Conservation (phyloP, 2,329 filamentous ascomycete species). For the Penicillium paneum region DNA sequence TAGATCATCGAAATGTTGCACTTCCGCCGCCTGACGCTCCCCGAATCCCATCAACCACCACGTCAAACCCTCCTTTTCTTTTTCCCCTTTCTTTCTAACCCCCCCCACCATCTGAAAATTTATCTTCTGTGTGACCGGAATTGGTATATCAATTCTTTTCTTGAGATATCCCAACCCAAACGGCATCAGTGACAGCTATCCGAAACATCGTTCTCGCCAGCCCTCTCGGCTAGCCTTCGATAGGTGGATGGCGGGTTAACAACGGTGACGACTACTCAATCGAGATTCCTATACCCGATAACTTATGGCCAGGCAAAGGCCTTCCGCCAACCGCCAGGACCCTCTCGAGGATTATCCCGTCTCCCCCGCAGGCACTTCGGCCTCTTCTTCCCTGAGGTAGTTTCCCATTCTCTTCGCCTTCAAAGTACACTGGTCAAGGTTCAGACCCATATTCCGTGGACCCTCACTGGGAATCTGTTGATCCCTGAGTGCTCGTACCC, state of each 20-base stretch:
- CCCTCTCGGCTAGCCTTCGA: slow-evolving; percentile 17
- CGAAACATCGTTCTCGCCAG: slow-evolving; percentile 4
- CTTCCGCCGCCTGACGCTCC: slow-evolving; percentile 35
- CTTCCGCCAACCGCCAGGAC: slow-evolving; percentile 44
- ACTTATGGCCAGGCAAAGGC: slow-evolving; percentile 50
- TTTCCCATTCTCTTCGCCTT: slow-evolving; percentile 21
- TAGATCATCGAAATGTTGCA: slow-evolving; percentile 31
- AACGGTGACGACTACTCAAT: slow-evolving; percentile 33
- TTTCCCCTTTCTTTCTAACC: slow-evolving; percentile 4
- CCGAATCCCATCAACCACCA: slow-evolving; percentile 34
- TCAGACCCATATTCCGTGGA: background rate
- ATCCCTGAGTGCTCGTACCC: background rate
- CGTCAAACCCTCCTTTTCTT: slow-evolving; percentile 17
- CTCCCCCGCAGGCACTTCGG: slow-evolving; percentile 28
- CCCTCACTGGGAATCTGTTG: background rate
- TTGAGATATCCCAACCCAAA: slow-evolving; percentile 3
- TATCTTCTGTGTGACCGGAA: background rate
- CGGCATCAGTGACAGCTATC: slow-evolving; percentile 2
- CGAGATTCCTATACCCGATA: slow-evolving; percentile 32
- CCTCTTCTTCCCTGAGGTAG: slow-evolving; percentile 39
- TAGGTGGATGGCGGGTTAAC: slow-evolving; percentile 45
- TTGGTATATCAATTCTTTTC: background rate
- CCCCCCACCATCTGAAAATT: background rate
- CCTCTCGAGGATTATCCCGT: slow-evolving; percentile 41
- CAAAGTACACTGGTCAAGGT: background rate